A percentile compares a stretch with the other conserved stretches of the same genome.
Conservation (phyloP, 495 filamentous ascomycete genomes). For the Parachaetomium inaequale region DNA sequence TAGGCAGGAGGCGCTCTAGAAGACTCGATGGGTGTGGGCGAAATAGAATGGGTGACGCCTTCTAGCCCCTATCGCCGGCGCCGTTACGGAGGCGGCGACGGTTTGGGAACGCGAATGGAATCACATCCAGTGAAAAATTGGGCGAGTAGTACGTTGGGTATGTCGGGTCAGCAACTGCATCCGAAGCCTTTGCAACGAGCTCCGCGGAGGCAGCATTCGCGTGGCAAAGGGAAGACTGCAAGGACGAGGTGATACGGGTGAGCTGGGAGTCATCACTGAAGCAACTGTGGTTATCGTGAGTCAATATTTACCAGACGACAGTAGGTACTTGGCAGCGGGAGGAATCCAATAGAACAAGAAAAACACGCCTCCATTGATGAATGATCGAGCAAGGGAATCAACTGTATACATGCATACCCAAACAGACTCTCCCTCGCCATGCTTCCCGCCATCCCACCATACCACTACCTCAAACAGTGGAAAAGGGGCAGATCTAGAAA, state of each 20-base stretch:
- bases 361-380: not conserved
- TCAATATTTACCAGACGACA: not conserved
- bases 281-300: not conserved
- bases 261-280: not conserved
- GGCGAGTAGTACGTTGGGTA: no score
- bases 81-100: no score
- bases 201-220: not conserved
- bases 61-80: no score
- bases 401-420: not conserved
- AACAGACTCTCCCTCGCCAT: conserved; percentile 8
- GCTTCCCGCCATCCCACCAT: not conserved
- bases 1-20: no score
- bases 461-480: not conserved
- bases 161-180: not conserved
- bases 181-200: not conserved
- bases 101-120: no score
- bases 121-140: no score
- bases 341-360: not conserved
- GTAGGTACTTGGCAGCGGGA: not conserved
- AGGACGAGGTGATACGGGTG: not conserved
- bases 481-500: not conserved
- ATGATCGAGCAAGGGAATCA: not conserved
- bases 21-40: no score
- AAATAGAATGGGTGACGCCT: no score
- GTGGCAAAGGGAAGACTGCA: not conserved